Evolutionary conservation across 2,329 filamentous ascomycete genomes (phyloP).

Genomic region (Fusarium duplospermum): DNA sequence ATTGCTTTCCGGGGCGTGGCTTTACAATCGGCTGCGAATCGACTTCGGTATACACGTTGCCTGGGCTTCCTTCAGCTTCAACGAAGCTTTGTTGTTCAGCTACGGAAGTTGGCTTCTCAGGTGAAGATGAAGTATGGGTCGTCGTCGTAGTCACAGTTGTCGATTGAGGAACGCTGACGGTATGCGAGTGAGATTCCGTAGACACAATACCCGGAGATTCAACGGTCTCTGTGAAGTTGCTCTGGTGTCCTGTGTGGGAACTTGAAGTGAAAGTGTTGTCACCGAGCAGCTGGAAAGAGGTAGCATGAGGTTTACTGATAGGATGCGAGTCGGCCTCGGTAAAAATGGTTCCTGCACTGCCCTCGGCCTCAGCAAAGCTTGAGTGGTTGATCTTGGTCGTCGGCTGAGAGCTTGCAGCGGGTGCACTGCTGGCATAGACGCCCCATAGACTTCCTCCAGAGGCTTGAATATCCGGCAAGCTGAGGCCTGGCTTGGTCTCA

Average conservation of each 20-base stretch:
- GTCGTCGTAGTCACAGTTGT: not conserved
- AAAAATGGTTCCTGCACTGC: not conserved
- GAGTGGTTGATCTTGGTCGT: not conserved
- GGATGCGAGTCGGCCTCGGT: constrained; percentile 2
- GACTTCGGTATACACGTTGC: not conserved
- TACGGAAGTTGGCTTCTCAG: not conserved
- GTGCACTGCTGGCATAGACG: not conserved
- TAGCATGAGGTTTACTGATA: not conserved
- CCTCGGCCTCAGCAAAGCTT: not conserved
- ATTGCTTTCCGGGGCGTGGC: not conserved
- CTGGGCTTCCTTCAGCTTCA: not conserved
- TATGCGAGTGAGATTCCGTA: not conserved
- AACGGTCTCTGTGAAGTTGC: not conserved
- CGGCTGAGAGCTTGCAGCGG: not conserved
- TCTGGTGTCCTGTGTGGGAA: not conserved
- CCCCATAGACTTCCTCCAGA: not conserved
- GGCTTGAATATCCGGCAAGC: not conserved
- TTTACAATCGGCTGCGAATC: not conserved
- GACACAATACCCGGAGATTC: not conserved
- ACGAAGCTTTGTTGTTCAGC: not conserved
- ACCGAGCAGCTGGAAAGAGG: not conserved
- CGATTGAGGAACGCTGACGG: not conserved
- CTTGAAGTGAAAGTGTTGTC: not conserved
- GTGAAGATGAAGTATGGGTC: not conserved
- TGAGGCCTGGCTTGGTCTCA: not conserved